Evolutionary conservation across 2,329 filamentous ascomycete genomes (phyloP).

Genomic region (Fusarium devonianum): DNA sequence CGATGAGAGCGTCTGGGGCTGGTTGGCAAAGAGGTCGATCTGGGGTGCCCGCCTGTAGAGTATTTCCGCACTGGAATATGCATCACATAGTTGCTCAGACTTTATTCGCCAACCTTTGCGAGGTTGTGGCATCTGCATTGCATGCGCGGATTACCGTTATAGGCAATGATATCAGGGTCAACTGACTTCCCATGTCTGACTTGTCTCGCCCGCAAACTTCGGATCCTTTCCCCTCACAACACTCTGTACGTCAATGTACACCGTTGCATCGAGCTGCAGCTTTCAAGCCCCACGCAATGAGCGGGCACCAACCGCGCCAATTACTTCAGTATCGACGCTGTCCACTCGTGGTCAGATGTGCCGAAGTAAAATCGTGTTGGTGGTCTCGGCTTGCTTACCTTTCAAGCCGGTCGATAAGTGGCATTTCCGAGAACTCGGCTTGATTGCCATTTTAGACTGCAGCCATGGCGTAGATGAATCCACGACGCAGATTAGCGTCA

Average conservation of each 20-base stretch:
- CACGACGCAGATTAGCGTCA: background rate
- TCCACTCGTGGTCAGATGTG: background rate
- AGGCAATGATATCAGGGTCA: constrained; percentile 1
- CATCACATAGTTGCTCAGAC: no score
- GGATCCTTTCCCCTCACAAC: constrained; percentile 9
- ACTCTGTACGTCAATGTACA: background rate
- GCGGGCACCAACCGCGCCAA: constrained; percentile 11
- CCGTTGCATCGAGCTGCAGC: constrained; percentile 7
- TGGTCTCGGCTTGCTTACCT: constrained; percentile 11
- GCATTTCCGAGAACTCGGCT: constrained; percentile 5
- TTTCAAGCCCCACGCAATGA: constrained; percentile 3
- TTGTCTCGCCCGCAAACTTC: background rate
- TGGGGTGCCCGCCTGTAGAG: constrained; percentile 33
- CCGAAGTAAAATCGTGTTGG: background rate
- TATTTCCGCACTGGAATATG: background rate
- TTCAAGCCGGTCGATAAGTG: background rate
- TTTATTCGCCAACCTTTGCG: no score
- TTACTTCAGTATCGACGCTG: background rate
- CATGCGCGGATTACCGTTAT: constrained; percentile 2
- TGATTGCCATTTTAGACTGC: constrained; percentile 4
- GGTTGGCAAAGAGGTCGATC: constrained; percentile 36
- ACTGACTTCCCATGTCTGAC: constrained; percentile 18
- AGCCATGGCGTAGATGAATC: background rate
- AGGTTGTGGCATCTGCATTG: background rate
- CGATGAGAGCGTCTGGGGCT: constrained; percentile 38